Evolutionary conservation across 441 rosid species (phyloP).

Genomic region (Pelargonium myrrhifolium): DNA sequence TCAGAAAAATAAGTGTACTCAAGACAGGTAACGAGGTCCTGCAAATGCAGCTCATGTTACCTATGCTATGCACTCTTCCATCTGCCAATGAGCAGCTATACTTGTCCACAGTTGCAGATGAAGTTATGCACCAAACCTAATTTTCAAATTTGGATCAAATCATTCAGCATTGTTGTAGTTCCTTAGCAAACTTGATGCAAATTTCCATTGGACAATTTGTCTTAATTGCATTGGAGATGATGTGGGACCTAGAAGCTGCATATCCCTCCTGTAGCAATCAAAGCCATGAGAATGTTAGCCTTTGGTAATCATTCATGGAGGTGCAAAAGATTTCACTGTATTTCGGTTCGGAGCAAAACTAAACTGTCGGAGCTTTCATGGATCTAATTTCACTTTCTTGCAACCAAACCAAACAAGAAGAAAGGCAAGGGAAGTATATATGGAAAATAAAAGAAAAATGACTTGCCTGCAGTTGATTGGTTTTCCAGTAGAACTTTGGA

Average conservation of each 20-base stretch:
- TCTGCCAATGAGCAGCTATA: not conserved
- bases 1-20: not conserved
- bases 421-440: no score
- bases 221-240: conserved; percentile 60
- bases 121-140: not conserved
- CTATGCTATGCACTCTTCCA: not conserved
- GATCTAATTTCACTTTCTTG: not conserved
- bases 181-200: conserved; percentile 53
- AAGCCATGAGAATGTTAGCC: not conserved
- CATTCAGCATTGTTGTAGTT: not conserved
- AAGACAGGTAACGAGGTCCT: not conserved
- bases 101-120: not conserved
- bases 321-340: not conserved
- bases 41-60: not conserved
- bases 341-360: no score
- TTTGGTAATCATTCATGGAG: not conserved
- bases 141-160: not conserved
- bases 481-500: no score
- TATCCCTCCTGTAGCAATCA: conserved; percentile 60
- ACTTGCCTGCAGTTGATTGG: conserved; percentile 12
- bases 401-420: not conserved
- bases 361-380: no score
- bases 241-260: conserved; percentile 68
- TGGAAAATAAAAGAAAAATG: no score
- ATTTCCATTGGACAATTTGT: conserved; percentile 65